phyloP scores from a whole-genome alignment of 2,329 filamentous ascomycete species.

The Kalmusia sp. region DNA sequence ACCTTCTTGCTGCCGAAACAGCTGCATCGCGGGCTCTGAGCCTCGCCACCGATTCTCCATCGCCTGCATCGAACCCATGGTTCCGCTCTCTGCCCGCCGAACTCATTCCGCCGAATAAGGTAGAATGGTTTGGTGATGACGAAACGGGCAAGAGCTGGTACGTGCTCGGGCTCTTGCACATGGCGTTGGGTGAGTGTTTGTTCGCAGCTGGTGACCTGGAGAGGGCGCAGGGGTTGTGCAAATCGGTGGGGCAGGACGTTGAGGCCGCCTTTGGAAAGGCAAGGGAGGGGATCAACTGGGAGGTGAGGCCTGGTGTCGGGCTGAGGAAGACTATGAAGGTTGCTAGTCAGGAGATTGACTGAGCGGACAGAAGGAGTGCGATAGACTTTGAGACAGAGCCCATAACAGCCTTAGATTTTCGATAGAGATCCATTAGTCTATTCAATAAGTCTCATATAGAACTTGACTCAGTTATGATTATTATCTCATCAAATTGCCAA shows the following conservation, averaged over 20 bases:
- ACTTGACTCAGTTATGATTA: too few relatives aligned
- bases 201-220: constrained; percentile 45
- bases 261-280: constrained; percentile 35
- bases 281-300: constrained; percentile 38
- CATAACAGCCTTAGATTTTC: too few relatives aligned
- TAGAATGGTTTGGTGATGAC: constrained; percentile 32
- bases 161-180: constrained; percentile 34
- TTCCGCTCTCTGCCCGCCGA: constrained; percentile 36
- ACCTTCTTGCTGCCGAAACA: constrained; percentile 32
- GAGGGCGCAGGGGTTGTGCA: constrained; percentile 29
- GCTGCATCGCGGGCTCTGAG: constrained; percentile 31
- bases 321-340: constrained; percentile 30
- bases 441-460: too few relatives aligned
- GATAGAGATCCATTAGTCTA: too few relatives aligned
- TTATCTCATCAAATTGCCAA: too few relatives aligned
- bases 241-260: constrained; percentile 21
- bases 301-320: constrained; percentile 31
- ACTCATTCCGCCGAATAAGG: constrained; percentile 40
- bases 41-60: constrained; percentile 36
- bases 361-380: not conserved
- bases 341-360: constrained; percentile 15
- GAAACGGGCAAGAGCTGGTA: constrained; percentile 41
- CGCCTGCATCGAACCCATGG: constrained; percentile 37
- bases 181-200: constrained; percentile 34
- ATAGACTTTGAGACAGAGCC: not conserved